phyloP scores from a whole-genome alignment of 179 eudicot species.

The Silene coronaria region DNA sequence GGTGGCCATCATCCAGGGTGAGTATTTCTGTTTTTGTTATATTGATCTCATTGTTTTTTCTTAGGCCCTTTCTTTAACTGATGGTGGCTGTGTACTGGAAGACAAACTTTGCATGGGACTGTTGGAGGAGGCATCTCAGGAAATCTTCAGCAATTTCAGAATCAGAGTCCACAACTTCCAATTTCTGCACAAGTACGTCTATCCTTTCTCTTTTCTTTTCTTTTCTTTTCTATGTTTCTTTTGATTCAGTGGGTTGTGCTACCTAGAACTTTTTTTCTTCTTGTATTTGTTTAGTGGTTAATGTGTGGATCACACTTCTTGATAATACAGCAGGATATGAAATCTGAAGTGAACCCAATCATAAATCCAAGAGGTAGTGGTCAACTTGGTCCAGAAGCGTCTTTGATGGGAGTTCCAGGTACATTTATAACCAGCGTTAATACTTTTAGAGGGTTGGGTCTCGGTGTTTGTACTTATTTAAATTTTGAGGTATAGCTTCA shows the following conservation, averaged over 20 bases:
- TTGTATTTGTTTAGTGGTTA: neutral
- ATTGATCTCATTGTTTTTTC: slow-evolving; percentile 13
- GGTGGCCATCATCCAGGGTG: slow-evolving; percentile 47
- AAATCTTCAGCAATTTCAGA: slow-evolving; percentile 37
- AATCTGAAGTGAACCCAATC: slow-evolving; percentile 35
- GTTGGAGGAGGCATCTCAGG: slow-evolving; percentile 43
- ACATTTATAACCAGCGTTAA: slow-evolving; percentile 6
- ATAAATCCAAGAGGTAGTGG: slow-evolving; percentile 34
- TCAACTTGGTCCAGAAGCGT: slow-evolving; percentile 38
- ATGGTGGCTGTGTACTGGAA: slow-evolving; percentile 16
- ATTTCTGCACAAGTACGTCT: slow-evolving; percentile 35
- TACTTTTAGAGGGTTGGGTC: neutral
- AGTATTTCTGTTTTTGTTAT: slow-evolving; percentile 15
- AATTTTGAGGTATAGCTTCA: neutral
- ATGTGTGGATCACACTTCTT: slow-evolving; percentile 5
- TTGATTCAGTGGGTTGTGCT: neutral
- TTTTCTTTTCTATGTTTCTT: neutral
- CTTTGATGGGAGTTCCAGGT: slow-evolving; percentile 45
- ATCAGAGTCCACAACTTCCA: slow-evolving; percentile 38
- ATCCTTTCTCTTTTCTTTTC: neutral
- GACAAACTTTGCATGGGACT: slow-evolving; percentile 39
- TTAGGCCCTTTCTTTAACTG: neutral
- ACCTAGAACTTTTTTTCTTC: neutral
- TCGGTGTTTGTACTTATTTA: neutral
- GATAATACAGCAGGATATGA: slow-evolving; percentile 33